Percentiles rank a stretch among this genome's conserved stretches.
Conservation (phyloP, 306 rosid genomes). For the Abrus precatorius region DNA sequence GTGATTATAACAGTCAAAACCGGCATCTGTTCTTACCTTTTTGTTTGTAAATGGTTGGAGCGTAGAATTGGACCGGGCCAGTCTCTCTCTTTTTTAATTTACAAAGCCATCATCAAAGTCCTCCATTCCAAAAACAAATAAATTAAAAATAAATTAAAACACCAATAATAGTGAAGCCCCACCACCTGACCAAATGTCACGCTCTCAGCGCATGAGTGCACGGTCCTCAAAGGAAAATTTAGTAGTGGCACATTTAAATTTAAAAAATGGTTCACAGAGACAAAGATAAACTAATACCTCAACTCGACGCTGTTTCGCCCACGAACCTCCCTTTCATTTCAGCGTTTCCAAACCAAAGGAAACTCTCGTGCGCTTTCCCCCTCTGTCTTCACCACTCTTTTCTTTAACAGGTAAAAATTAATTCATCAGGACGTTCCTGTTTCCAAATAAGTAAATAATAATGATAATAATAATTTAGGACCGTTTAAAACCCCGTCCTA, state of each 20-base stretch:
- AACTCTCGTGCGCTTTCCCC: conserved; percentile 52
- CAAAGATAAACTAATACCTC: conserved; percentile 58
- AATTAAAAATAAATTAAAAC: conserved; percentile 6
- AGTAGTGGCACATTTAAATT: conserved; percentile 42
- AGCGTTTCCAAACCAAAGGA: conserved; percentile 58
- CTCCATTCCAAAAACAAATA: neutral
- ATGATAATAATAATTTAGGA: neutral
- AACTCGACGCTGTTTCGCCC: conserved; percentile 59
- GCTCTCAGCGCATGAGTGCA: conserved; percentile 35
- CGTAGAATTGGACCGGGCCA: conserved; percentile 23
- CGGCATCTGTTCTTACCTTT: conserved; percentile 41
- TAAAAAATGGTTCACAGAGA: conserved; percentile 31
- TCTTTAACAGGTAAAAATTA: conserved; percentile 52
- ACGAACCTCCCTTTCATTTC: conserved; percentile 56
- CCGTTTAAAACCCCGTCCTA: neutral
- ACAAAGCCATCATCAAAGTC: conserved; percentile 41
- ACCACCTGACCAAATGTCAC: conserved; percentile 58
- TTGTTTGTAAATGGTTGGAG: conserved; percentile 37
- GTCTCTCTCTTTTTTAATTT: conserved; percentile 1
- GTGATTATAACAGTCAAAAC: conserved; percentile 44
- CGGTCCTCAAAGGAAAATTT: conserved; percentile 26
- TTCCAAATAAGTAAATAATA: neutral
- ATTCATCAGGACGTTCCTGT: neutral
- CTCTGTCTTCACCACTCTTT: conserved; percentile 40
- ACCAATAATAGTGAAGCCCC: conserved; percentile 59